Base-by-base conservation (phyloP, 2,329 filamentous ascomycete genomes). In the Samsoniella hepiali region DNA sequence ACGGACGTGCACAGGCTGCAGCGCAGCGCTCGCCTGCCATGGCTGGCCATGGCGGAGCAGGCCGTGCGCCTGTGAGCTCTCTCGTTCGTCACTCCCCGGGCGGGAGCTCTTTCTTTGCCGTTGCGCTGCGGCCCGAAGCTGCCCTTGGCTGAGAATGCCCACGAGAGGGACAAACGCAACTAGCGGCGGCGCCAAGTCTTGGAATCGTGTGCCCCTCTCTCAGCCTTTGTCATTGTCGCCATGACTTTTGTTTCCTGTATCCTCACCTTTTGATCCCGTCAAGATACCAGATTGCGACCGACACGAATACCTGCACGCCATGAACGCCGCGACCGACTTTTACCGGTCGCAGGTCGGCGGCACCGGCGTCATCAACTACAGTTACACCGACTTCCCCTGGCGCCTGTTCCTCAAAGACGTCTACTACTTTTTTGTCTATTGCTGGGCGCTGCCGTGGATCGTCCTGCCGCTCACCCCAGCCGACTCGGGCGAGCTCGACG, bases 271-370 rank as follows among this genome's bases (percentile, higher is more conserved):
- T 22, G 10, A 40, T 17, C 10, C 36, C 34, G n/a, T 10, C 57
- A 7, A 29, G 15, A 42, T 44, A 31, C 49, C 9, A 32, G 6
- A 49, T 62, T 27, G 60, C 53, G 51, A 56, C 44, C 32, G 56
- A 29, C 56, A 5, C 17, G 38, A 54, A 31, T 29, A 40, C 55
- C 42, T 34, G 34, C 50, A 6, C 51, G 60, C 31, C 65, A 77
- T 76, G 74, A 68, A 66, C 60, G 63, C 66, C 8, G 67, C 67
- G 56, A 85, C 81, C 47, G 76, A 81, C 58, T 86, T 85, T 73
- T 83, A 84, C 69, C 81, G 80, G 66, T 87, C 84, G 3, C 85
- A 88, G 70, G 76, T 86, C 53, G 84, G 84, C 63, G 84, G 81
- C 65, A 72, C 77, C 60, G 78, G 79, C n/a, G 80, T 85, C 69